Percentiles rank a stretch among this genome's conserved stretches.
Conservation (phyloP, 1,284 basidiomycete species). For the Takashimella koratensis region DNA sequence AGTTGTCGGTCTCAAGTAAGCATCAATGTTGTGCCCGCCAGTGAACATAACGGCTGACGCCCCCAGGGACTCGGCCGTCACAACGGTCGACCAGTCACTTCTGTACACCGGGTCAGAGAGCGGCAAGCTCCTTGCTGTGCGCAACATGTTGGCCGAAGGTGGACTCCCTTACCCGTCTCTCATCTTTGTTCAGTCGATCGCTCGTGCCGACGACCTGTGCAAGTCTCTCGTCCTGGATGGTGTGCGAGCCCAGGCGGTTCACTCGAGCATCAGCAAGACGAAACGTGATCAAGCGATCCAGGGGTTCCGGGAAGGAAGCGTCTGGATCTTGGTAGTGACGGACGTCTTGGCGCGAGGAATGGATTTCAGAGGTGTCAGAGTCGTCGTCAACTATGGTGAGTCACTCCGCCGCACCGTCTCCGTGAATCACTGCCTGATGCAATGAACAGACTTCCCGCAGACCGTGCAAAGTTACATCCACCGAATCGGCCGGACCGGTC, state of each 20-base stretch:
- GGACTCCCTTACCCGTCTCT: slow-evolving; percentile 83
- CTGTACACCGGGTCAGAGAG: slow-evolving; percentile 88
- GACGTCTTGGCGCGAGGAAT: slow-evolving; percentile 96
- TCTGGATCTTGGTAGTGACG: slow-evolving; percentile 89
- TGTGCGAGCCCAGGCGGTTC: slow-evolving; percentile 85
- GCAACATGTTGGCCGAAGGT: slow-evolving; percentile 72
- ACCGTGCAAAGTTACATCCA: slow-evolving; percentile 93
- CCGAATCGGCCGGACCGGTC: slow-evolving; percentile 90
- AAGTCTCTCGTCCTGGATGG: slow-evolving; percentile 81
- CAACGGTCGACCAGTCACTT: slow-evolving; percentile 76
- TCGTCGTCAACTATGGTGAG: slow-evolving; percentile 82
- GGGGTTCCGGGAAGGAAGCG: slow-evolving; percentile 79
- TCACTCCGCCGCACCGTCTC: too few relatives aligned
- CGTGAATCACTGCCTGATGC: slow-evolving; percentile 18
- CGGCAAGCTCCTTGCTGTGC: slow-evolving; percentile 83
- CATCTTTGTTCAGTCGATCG: slow-evolving; percentile 89
- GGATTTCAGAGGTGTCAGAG: slow-evolving; percentile 91
- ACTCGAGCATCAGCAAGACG: slow-evolving; percentile 79
- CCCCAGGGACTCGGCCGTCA: slow-evolving; percentile 70
- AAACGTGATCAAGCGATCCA: slow-evolving; percentile 81
- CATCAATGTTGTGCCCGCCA: slow-evolving; percentile 18
- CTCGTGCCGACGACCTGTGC: slow-evolving; percentile 82
- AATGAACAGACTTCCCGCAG: slow-evolving; percentile 71
- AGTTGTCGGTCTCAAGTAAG: slow-evolving; percentile 89
- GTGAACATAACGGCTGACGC: background rate